Percentiles rank a stretch among this genome's conserved stretches.
phyloP scores from a whole-genome alignment of 2,329 filamentous ascomycete genomes.

The Parastagonospora nodorum region DNA sequence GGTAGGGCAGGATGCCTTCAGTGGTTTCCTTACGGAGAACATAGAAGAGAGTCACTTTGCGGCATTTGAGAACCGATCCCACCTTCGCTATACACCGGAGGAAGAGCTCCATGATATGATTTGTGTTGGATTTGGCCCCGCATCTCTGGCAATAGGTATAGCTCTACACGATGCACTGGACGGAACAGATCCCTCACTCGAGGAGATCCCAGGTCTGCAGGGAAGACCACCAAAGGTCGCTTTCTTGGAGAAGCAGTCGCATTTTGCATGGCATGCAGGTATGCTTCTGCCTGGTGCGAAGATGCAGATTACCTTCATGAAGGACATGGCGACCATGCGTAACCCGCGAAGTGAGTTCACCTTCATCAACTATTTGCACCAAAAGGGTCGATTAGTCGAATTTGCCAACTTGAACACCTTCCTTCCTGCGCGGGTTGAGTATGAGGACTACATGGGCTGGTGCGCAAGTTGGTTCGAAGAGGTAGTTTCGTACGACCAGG shows the following conservation, averaged over 20 bases:
- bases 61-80: conserved; percentile 46
- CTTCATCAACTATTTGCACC: conserved; percentile 91
- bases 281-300: conserved; percentile 92
- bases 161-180: conserved; percentile 77
- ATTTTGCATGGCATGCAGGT: conserved; percentile 91
- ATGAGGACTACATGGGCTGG: conserved; percentile 95
- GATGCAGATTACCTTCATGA: conserved; percentile 98
- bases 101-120: conserved; percentile 80
- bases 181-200: conserved; percentile 43
- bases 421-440: conserved; percentile 82
- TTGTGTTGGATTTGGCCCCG: conserved; percentile 91
- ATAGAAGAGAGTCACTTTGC: conserved; percentile 36
- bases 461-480: conserved; percentile 79
- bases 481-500: conserved; percentile 75
- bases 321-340: conserved; percentile 88
- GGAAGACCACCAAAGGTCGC: conserved; percentile 69
- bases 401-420: conserved; percentile 93
- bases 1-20: conserved; percentile 33
- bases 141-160: conserved; percentile 85
- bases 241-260: conserved; percentile 83
- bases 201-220: conserved; percentile 41
- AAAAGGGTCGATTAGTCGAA: conserved; percentile 78
- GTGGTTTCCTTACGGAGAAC: conserved; percentile 29
- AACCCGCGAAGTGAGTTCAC: conserved; percentile 91
- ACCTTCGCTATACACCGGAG: conserved; percentile 58